These are phyloP conservation scores for Paramecium tetraurelia DNA, from an alignment of 73 alveolate genomes.

Conservation along the genomic window DNA sequence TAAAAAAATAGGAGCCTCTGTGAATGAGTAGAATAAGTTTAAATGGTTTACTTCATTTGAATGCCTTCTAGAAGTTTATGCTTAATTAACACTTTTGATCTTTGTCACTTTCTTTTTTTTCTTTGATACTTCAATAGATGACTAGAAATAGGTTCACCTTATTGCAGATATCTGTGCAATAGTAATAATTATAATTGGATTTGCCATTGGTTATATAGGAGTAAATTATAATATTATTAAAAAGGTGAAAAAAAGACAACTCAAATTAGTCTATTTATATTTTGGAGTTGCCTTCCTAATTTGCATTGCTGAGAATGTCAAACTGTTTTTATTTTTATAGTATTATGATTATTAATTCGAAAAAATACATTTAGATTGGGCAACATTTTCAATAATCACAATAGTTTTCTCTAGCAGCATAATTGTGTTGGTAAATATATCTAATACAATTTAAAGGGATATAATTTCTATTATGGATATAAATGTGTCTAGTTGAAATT, in stretches of 20 bases:
- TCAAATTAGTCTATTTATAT: background rate
- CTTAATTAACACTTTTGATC: background rate
- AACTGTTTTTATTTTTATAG: background rate
- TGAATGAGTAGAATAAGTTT: background rate
- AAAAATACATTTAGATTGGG: conserved; percentile 17
- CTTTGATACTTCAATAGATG: background rate
- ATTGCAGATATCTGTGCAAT: background rate
- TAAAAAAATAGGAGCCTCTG: background rate
- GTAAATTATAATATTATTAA: background rate
- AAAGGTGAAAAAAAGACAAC: background rate
- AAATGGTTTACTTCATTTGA: background rate
- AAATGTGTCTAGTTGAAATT: background rate
- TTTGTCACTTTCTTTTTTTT: conserved; percentile 1
- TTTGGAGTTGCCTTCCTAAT: background rate
- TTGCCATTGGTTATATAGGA: background rate
- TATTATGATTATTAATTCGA: background rate
- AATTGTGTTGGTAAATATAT: background rate
- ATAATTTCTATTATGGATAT: conserved; percentile 17
- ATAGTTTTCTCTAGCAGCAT: background rate
- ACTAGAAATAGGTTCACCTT: background rate
- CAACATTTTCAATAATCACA: background rate
- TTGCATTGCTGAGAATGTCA: background rate
- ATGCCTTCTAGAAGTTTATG: background rate
- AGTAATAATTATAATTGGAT: background rate
- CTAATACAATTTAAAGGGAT: background rate